A percentile compares a stretch with the other conserved stretches of the same genome.
phyloP scores from a whole-genome alignment of 176 grass and related monocot species.

The Aegilops umbellulata region DNA sequence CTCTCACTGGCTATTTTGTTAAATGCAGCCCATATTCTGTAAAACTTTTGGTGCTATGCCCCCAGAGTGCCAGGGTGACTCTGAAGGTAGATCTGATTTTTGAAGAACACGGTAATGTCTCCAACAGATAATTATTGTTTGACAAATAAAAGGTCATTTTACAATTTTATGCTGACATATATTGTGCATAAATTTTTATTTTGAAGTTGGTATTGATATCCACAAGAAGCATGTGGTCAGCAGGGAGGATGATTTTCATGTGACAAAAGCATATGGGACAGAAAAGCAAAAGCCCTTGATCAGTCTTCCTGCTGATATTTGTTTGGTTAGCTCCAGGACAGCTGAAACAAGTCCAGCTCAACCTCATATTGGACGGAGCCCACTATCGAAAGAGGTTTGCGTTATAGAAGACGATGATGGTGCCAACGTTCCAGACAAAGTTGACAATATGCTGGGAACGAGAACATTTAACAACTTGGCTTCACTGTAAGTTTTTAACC shows the following conservation, averaged over 20 bases:
- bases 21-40: constrained; percentile 77
- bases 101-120: constrained; percentile 83
- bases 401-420: constrained; percentile 56
- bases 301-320: constrained; percentile 43
- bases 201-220: constrained; percentile 82
- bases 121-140: constrained; percentile 6
- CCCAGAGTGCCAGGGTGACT: constrained; percentile 60
- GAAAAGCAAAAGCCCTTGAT: constrained; percentile 25
- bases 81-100: constrained; percentile 83
- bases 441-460: constrained; percentile 23
- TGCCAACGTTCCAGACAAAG: constrained; percentile 33
- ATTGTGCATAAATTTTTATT: constrained; percentile 27
- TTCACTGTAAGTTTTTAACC: constrained; percentile 45
- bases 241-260: constrained; percentile 41
- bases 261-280: constrained; percentile 20
- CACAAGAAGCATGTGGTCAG: constrained; percentile 72
- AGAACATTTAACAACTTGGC: constrained; percentile 49
- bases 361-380: constrained; percentile 34
- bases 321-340: constrained; percentile 48
- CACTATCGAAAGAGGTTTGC: constrained; percentile 74
- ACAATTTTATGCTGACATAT: constrained; percentile 26
- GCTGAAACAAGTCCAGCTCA: constrained; percentile 20
- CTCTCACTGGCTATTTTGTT: constrained; percentile 27
- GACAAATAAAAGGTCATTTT: constrained; percentile 6
- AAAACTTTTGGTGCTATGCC: constrained; percentile 65